Evolutionary conservation across 73 alveolate species (phyloP), one percentile per base, ranked within the genome.

Genomic region (Tetrahymena elliotti): DNA sequence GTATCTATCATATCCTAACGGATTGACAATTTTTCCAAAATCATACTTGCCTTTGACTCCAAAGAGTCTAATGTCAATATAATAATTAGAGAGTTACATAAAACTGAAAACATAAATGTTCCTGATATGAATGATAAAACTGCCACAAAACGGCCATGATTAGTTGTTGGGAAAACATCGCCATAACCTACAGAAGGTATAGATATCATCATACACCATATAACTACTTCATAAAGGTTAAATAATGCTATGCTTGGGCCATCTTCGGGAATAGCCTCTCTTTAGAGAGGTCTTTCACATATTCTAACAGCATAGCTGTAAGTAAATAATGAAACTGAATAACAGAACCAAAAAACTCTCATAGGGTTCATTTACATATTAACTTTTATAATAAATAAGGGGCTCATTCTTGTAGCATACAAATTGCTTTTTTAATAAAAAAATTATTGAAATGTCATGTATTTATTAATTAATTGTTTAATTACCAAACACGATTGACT

Each of bases 111-210:
- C 88, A 68, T 68, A 68, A 68, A 68, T 4, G 88, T 68, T n/a
- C 96, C 96, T 95, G 96, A 94, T 33, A 88, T 33, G 33, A 36
- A 39, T n/a, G 96, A 36, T 31, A 94, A 20, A 33, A 84, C 94
- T 9, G 96, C 83, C 6, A 94, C 93, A 88, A 94, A 35, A 10
- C 96, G 92, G 13, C 96, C 96, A 33, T 84, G 36, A 92, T 84
- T 34, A 5, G 96, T 94, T 0, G 93, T 35, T 6, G 96, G 93
- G 22, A 31, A 94, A 16, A 94, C 47, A 83, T 94, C 96, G 7
- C 96, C 96, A 93, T 52, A 94, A 0, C 96, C 96, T 1, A 94
- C 96, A 0, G 96, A 84, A 83, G 96, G 82, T n/a, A 94, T 83
- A 38, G 96, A 84, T 22, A 94, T 38, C 38, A 94, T 38, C 53